A percentile compares a stretch with the other conserved stretches of the same genome.
Conservation (phyloP, 306 rosid species). For the Begonia peltatifolia region DNA sequence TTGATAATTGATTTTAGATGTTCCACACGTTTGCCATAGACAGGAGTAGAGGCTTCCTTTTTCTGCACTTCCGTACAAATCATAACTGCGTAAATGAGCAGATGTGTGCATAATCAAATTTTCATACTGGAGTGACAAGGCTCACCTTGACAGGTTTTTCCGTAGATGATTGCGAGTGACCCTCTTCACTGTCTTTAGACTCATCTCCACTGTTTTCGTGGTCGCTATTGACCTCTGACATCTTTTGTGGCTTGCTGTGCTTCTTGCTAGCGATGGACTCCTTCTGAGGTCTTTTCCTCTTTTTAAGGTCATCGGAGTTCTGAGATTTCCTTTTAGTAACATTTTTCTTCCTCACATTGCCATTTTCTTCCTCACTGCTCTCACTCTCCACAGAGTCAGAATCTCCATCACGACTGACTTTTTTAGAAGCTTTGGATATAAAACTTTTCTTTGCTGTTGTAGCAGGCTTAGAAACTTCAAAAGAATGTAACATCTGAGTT, state of each 20-base stretch:
- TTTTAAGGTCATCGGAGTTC: conserved; percentile 31
- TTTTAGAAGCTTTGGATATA: conserved; percentile 35
- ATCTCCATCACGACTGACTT: conserved; percentile 34
- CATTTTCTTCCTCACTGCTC: conserved; percentile 35
- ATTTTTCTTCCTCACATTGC: conserved; percentile 40
- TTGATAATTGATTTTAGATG: conserved; percentile 77
- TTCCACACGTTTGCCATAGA: conserved; percentile 82
- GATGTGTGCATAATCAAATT: conserved; percentile 1
- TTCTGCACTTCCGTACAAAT: conserved; percentile 36
- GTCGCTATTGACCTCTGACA: conserved; percentile 33
- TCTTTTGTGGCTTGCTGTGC: conserved; percentile 31
- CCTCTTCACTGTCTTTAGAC: conserved; percentile 88
- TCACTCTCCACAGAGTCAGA: conserved; percentile 33
- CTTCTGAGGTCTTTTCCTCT: conserved; percentile 45
- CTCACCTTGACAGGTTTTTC: conserved; percentile 62
- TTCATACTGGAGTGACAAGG: not conserved
- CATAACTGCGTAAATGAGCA: conserved; percentile 7
- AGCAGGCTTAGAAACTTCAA: conserved; percentile 29
- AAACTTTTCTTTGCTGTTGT: conserved; percentile 38
- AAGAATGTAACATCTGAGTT: conserved; percentile 39
- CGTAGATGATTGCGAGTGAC: conserved; percentile 42
- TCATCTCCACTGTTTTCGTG: conserved; percentile 37
- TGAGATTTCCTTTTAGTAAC: conserved; percentile 36
- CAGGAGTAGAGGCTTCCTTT: conserved; percentile 64
- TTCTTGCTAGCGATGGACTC: conserved; percentile 46